Percentiles rank a stretch among this genome's conserved stretches.
Conservation (phyloP, 352 stramenopile genomes). For the Phytopythium montanum region DNA sequence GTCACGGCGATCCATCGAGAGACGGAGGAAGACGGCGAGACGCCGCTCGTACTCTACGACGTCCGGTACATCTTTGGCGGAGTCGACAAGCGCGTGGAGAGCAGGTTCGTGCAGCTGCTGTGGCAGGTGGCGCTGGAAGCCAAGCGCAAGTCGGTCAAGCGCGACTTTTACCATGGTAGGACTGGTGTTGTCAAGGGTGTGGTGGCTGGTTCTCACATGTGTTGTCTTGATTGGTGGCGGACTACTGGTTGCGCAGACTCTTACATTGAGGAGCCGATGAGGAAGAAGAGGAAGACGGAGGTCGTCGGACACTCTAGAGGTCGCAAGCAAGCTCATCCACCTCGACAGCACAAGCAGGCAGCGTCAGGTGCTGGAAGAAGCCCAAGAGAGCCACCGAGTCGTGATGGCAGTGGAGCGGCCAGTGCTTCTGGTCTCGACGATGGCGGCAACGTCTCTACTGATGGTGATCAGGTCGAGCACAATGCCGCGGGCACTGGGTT, state of each 20-base stretch:
- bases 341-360: background rate
- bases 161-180: slow-evolving; percentile 69
- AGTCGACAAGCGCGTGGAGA: slow-evolving; percentile 70
- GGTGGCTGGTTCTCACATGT: background rate
- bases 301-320: background rate
- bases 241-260: background rate
- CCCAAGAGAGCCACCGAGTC: background rate
- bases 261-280: slow-evolving; percentile 1
- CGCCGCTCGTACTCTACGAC: slow-evolving; percentile 60
- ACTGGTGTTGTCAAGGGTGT: no score
- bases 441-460: background rate
- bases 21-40: slow-evolving; percentile 7
- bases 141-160: slow-evolving; percentile 31
- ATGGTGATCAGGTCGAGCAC: background rate
- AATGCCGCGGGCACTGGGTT: background rate
- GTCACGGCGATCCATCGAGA: slow-evolving; percentile 46
- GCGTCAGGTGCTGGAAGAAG: background rate
- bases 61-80: slow-evolving; percentile 80
- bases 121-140: slow-evolving; percentile 32
- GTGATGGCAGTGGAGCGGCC: slow-evolving; percentile 16
- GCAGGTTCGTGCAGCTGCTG: slow-evolving; percentile 60
- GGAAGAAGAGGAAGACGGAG: background rate
- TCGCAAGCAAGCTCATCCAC: background rate
- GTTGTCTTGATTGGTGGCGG: background rate
- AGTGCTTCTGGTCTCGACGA: background rate